These are phyloP conservation scores for Capsicum pubescens DNA, from an alignment of 257 asterid genomes.

Conservation along the genomic window DNA sequence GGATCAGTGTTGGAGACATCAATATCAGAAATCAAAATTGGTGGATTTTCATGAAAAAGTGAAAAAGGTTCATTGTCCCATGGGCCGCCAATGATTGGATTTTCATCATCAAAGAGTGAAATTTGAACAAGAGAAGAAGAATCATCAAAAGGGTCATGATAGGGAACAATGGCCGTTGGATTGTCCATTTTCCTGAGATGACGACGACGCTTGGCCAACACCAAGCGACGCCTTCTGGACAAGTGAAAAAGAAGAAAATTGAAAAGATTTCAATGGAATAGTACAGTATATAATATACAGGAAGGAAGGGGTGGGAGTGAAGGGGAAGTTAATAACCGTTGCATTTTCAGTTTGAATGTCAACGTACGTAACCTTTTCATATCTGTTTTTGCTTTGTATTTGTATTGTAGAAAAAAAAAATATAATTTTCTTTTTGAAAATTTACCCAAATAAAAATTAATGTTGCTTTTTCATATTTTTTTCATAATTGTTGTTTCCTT, in stretches of 20 bases:
- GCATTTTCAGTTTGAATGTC: conserved; percentile 10
- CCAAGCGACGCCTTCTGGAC: conserved; percentile 39
- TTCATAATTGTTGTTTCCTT: too few species aligned
- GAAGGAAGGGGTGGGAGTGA: conserved; percentile 37
- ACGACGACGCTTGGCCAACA: conserved; percentile 23
- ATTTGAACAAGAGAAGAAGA: conserved; percentile 30
- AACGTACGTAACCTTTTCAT: background rate
- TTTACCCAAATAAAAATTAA: background rate
- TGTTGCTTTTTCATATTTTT: too few species aligned
- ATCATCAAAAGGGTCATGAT: conserved; percentile 35
- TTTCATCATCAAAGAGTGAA: conserved; percentile 34
- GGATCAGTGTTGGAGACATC: conserved; percentile 34
- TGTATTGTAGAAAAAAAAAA: background rate
- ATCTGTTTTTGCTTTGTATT: background rate
- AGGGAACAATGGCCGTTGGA: conserved; percentile 29
- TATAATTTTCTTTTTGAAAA: background rate
- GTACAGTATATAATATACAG: background rate
- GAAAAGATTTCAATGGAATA: too few species aligned
- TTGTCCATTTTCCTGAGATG: conserved; percentile 41
- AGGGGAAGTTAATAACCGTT: conserved; percentile 53
- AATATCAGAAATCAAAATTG: background rate
- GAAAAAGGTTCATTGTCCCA: background rate
- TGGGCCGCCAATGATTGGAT: background rate
- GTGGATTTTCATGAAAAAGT: background rate
- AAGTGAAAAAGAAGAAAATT: background rate